These are phyloP conservation scores for Penicillium sp. DNA, from an alignment of 2,329 filamentous ascomycete species.

Conservation along the genomic window DNA sequence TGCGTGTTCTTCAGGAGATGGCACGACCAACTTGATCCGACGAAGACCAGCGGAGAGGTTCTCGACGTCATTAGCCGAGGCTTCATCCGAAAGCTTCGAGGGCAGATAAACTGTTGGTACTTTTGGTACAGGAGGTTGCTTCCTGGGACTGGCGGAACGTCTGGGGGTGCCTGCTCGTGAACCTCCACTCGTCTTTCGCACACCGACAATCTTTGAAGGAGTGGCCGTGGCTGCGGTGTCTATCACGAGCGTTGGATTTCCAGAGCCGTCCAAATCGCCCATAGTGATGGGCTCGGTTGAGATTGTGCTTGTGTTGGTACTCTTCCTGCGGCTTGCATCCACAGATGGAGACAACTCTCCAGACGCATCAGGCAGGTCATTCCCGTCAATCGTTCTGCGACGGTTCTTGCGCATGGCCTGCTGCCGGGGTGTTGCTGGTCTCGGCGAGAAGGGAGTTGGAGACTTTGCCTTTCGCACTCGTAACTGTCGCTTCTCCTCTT, in stretches of 20 bases:
- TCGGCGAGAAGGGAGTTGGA: constrained; percentile 55
- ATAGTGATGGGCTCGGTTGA: constrained; percentile 23
- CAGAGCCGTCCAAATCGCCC: constrained; percentile 10
- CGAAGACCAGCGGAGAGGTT: constrained; percentile 60
- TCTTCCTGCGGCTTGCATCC: constrained; percentile 39
- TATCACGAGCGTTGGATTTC: constrained; percentile 10
- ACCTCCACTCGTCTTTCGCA: constrained; percentile 67
- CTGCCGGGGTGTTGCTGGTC: constrained; percentile 61
- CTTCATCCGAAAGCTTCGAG: constrained; percentile 27
- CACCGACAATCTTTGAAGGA: constrained; percentile 47
- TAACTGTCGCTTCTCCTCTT: constrained; percentile 68
- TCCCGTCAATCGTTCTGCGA: constrained; percentile 66
- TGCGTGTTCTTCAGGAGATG: constrained; percentile 63
- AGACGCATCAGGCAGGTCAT: constrained; percentile 51
- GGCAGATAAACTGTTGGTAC: constrained; percentile 46
- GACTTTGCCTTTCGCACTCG: constrained; percentile 69
- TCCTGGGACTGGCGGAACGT: constrained; percentile 42
- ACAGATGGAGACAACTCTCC: constrained; percentile 31
- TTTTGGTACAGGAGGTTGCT: constrained; percentile 50
- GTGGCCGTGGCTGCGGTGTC: constrained; percentile 14
- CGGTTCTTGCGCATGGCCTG: constrained; percentile 57
- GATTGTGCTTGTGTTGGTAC: constrained; percentile 23
- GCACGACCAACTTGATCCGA: constrained; percentile 64
- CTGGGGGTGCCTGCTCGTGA: constrained; percentile 51
- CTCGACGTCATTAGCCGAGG: constrained; percentile 52